Conservation (phyloP, 371 early-diverging fungal genomes). For the Zopfochytrium polystomum region DNA sequence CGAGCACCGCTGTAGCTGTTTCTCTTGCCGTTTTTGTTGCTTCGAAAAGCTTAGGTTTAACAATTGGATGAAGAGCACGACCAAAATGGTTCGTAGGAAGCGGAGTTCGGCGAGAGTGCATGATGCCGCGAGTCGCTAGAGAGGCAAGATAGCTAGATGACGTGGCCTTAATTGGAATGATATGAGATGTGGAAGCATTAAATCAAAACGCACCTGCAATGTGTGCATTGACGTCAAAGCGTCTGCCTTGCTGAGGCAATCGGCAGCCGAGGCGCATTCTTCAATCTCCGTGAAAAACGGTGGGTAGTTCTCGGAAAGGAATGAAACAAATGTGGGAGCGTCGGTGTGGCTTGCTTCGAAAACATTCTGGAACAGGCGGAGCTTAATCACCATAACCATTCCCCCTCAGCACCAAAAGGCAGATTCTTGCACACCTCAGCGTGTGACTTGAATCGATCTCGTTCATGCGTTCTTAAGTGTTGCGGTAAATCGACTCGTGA, state of each 20-base stretch:
- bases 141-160: too few relatives aligned
- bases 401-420: neutral
- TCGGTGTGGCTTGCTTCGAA: slow-evolving; percentile 49
- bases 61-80: too few relatives aligned
- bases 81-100: too few relatives aligned
- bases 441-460: slow-evolving; percentile 41
- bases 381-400: neutral
- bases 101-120: too few relatives aligned
- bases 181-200: too few relatives aligned
- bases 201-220: too few relatives aligned
- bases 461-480: slow-evolving; percentile 26
- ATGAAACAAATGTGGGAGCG: slow-evolving; percentile 40
- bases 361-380: slow-evolving; percentile 34
- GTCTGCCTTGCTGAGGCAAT: slow-evolving; percentile 26
- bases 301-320: slow-evolving; percentile 53
- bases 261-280: slow-evolving; percentile 27
- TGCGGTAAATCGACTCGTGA: slow-evolving; percentile 36
- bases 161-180: too few relatives aligned
- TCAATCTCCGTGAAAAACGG: slow-evolving; percentile 30
- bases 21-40: too few relatives aligned
- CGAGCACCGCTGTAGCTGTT: too few relatives aligned
- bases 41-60: too few relatives aligned
- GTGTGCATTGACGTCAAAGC: too few relatives aligned
- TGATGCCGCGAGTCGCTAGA: too few relatives aligned
- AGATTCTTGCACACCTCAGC: slow-evolving; percentile 43